Evolutionary conservation across 2,329 filamentous ascomycete genomes (phyloP), one percentile per base, ranked within the genome.

Genomic region (Neoscytalidium dimidiatum): DNA sequence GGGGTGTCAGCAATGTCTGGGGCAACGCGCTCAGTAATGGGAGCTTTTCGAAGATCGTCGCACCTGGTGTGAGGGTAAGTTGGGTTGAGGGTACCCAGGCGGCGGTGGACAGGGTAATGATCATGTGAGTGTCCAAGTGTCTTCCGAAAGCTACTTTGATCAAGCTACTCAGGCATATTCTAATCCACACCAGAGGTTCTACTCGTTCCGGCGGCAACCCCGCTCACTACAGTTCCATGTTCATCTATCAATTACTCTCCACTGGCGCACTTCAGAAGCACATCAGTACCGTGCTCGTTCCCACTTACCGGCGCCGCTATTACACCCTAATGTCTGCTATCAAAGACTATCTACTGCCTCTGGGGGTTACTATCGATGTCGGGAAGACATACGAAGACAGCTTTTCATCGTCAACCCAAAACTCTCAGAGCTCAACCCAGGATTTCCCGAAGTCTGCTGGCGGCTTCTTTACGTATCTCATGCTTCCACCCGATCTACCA

Each of bases 21-120:
- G 93, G 94, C 11, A 89, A 97, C 75, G 85, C 88, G 8, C 82
- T 94, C 38, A 94, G 90, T 71, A 98, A 97, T 74, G 93, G 91
- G 26, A 92, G 90, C 5, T 98, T 98, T 77, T 92, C 88, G 74
- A 98, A 98, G 77, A 88, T 98, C 41, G 85, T 88, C 28, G 92
- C 88, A 0, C 93, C 94, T 0, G 95, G 94, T 0, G 78, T 91
- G 58, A 84, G 94, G 13, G 94, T 91, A 0, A 94, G 94, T n/a
- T 98, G 94, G 94, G 86, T 88, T 1, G 93, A 97, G 74, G 90
- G 85, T 0, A 88, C 87, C 4, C 80, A 83, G 61, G 88, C 85
- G 69, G 78, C 91, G 65, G 83, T 84, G 5, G 83, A 83, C 71
- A 85, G 84, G 19, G 75, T 89, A 17, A 84, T 82, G 41, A 84